phyloP scores from a whole-genome alignment of 352 stramenopile species.

The Phytophthora agathidicida region DNA sequence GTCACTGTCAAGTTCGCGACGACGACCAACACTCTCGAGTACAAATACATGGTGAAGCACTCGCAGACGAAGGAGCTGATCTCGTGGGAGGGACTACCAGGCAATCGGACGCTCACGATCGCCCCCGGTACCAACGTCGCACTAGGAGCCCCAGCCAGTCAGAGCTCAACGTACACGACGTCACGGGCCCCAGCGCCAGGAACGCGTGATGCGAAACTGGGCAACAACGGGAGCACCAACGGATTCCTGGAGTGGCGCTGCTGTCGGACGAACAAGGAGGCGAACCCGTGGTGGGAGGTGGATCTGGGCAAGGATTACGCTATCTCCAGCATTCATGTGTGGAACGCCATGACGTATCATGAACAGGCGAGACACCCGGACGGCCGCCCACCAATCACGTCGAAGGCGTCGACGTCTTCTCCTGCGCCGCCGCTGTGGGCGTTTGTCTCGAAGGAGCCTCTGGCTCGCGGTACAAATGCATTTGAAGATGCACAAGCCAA shows the following conservation, averaged over 20 bases:
- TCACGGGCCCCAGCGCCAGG: constrained; percentile 46
- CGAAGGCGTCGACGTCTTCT: constrained; percentile 32
- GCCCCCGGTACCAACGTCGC: constrained; percentile 52
- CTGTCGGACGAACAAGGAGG: constrained; percentile 61
- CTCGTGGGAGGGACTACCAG: constrained; percentile 77
- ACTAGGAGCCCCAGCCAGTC: constrained; percentile 24
- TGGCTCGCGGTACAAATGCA: constrained; percentile 22
- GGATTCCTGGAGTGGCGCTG: constrained; percentile 75
- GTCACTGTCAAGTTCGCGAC: constrained; percentile 36
- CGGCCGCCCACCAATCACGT: constrained; percentile 48
- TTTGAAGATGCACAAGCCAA: constrained; percentile 28
- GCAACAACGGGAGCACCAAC: constrained; percentile 73
- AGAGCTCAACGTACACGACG: constrained; percentile 68
- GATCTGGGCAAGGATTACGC: constrained; percentile 47
- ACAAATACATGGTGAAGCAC: constrained; percentile 81
- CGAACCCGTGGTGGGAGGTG: constrained; percentile 75
- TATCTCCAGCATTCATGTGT: constrained; percentile 60
- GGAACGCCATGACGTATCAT: constrained; percentile 79
- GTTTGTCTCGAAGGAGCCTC: constrained; percentile 59
- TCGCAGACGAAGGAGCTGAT: constrained; percentile 41
- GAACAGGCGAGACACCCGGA: constrained; percentile 55
- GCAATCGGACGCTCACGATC: constrained; percentile 67
- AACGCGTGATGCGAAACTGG: constrained; percentile 45
- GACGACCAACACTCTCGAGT: constrained; percentile 52
- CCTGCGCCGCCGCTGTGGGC: constrained; percentile 52